Percentiles rank a stretch among this genome's conserved stretches.
Conservation (phyloP, 208 protist species). For the Trypanosoma theileri region DNA sequence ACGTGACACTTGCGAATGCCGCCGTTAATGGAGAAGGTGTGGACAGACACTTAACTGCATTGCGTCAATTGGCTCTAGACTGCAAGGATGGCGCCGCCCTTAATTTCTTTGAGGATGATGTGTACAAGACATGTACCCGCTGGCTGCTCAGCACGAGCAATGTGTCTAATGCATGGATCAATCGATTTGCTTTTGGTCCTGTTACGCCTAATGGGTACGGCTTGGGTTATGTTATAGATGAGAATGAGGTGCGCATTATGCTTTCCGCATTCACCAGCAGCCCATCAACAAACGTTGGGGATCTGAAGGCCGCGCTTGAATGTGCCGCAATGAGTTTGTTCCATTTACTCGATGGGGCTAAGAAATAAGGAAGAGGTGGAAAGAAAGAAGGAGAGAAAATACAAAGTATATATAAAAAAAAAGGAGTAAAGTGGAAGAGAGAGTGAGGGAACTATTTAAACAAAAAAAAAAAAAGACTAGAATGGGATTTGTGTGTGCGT, state of each 20-base stretch:
- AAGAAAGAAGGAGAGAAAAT: conserved; percentile 8
- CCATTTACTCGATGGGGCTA: neutral
- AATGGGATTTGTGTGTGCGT: neutral
- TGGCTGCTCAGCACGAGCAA: conserved; percentile 67
- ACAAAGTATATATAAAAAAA: neutral
- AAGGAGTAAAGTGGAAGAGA: too few relatives aligned
- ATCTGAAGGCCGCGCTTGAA: conserved; percentile 45
- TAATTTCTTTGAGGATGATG: conserved; percentile 80
- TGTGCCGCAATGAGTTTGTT: conserved; percentile 13
- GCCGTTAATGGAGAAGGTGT: conserved; percentile 77
- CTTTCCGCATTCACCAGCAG: conserved; percentile 84
- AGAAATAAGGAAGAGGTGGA: neutral
- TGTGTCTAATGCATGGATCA: conserved; percentile 71
- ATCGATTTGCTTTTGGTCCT: conserved; percentile 87
- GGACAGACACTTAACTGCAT: conserved; percentile 87
- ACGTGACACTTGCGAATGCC: conserved; percentile 50
- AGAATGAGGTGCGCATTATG: conserved; percentile 80
- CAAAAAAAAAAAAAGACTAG: conserved; percentile 5
- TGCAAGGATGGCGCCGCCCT: conserved; percentile 67
- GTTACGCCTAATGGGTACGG: conserved; percentile 86
- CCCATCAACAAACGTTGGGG: conserved; percentile 61
- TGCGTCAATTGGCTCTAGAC: conserved; percentile 71
- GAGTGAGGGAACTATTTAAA: neutral
- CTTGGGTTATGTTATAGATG: conserved; percentile 90
- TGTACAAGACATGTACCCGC: conserved; percentile 51